Conservation (phyloP, 768 basidiomycete species). For the Sistotremastrum suecicum region DNA sequence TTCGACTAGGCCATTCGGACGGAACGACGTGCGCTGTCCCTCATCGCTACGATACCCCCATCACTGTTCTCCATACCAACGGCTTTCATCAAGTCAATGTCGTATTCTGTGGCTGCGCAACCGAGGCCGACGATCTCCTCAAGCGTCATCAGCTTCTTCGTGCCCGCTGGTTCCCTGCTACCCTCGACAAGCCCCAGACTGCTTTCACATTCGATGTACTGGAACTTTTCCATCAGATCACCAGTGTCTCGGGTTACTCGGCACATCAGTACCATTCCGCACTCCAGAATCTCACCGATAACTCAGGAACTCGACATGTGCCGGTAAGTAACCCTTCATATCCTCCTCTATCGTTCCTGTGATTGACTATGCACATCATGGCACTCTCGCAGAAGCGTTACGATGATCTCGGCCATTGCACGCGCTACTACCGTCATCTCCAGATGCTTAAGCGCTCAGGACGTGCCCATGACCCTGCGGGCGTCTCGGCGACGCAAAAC, state of each 20-base stretch:
- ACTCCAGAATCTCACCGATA: slow-evolving; percentile 7
- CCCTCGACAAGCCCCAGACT: slow-evolving; percentile 8
- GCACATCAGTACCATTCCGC: slow-evolving; percentile 10
- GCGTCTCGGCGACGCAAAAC: slow-evolving; percentile 6
- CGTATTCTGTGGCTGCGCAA: slow-evolving; percentile 21
- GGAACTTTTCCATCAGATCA: slow-evolving; percentile 11
- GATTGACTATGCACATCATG: not conserved
- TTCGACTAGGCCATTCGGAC: slow-evolving; percentile 2
- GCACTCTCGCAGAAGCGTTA: slow-evolving; percentile 6
- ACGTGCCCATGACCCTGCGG: slow-evolving; percentile 9
- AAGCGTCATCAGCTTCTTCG: slow-evolving; percentile 11
- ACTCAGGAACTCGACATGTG: not conserved
- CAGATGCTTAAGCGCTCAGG: slow-evolving; percentile 14
- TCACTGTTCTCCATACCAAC: slow-evolving; percentile 14
- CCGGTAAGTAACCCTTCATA: not conserved
- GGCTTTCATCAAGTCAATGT: slow-evolving; percentile 19
- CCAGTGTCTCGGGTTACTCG: slow-evolving; percentile 12
- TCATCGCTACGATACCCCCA: too few relatives aligned
- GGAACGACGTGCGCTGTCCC: not conserved
- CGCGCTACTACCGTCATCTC: slow-evolving; percentile 12
- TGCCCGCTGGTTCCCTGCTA: slow-evolving; percentile 10
- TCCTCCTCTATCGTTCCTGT: not conserved
- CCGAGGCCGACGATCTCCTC: too few relatives aligned
- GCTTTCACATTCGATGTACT: slow-evolving; percentile 12
- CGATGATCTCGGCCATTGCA: slow-evolving; percentile 6